Base-by-base conservation (phyloP, 495 filamentous ascomycete species). In the Viridothelium virens region DNA sequence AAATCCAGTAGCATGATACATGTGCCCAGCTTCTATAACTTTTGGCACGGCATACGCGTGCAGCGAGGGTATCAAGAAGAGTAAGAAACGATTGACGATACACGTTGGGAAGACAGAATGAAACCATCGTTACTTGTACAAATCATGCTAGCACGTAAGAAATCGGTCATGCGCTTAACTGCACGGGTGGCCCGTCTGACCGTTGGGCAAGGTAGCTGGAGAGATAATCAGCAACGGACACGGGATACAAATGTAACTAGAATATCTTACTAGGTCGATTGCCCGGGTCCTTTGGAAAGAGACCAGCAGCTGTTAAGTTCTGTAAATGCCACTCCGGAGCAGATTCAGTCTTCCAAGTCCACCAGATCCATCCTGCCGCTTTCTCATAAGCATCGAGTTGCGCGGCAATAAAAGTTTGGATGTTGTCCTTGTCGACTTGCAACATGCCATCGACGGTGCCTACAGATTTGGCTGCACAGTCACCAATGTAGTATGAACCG, bases 291-390 rank as follows among this genome's bases (percentile, higher is more conserved):
- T 84, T 79, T 31, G 87, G 86, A 76, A 90, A 88, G 48, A 90
- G 64, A 0, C 85, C 86, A 38, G 74, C 80, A 4, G 74, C 79
- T 25, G 87, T 71, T 63, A 86, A 80, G 76, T 83, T 82, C 78
- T 86, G 79, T 82, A 95, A 86, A 73, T 93, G 85, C 92, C 92
- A 96, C 76, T 92, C 91, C 0, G 92, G 92, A 37, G 91, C 84
- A 47, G 83, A 87, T 70, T 95, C 89, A n/a, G 86, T 91, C 78
- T 91, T 92, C 85, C 89, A 91, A 5, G 85, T 86, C 89, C 89
- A 92, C 77, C 89, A 91, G 65, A 92, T 77, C 89, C 89, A 92
- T 16, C 89, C 89, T 0, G 72, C 77, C 25, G 81, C 82, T 71
- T 80, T 78, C 77, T 91, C 89, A 69, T 83, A 91, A 6, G 88